Evolutionary conservation across 208 protist species (phyloP).

Genomic region (Borovskyia barvae): DNA sequence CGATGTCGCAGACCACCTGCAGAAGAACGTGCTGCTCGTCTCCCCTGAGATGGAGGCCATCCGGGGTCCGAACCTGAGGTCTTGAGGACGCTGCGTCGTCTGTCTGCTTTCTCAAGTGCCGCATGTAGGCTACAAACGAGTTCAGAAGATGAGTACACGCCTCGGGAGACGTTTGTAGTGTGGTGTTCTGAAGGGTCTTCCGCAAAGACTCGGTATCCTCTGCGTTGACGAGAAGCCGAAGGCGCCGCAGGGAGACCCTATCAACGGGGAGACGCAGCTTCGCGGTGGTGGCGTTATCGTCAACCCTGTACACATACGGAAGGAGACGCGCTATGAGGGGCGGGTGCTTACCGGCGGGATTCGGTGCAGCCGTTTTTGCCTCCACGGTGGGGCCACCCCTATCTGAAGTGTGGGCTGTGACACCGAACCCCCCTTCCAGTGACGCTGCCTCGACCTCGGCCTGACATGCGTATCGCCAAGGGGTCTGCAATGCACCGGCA

Average conservation of each 20-base stretch:
- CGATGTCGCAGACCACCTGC: constrained; percentile 21
- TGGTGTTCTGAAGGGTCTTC: neutral
- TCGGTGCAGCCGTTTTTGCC: neutral
- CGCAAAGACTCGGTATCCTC: neutral
- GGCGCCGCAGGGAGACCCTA: neutral
- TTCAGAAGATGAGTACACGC: constrained; percentile 14
- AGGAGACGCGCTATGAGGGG: constrained; percentile 5
- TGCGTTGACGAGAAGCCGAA: constrained; percentile 3
- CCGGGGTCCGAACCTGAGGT: constrained; percentile 3
- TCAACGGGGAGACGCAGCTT: constrained; percentile 7
- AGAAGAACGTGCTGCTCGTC: constrained; percentile 28
- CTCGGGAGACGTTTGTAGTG: neutral
- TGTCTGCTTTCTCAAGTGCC: constrained; percentile 10
- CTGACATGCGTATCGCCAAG: too few species aligned
- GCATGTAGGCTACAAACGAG: constrained; percentile 23
- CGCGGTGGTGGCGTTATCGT: neutral
- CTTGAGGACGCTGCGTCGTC: neutral
- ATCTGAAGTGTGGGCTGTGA: too few species aligned
- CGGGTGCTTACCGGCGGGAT: neutral
- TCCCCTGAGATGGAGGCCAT: neutral
- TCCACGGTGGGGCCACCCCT: neutral
- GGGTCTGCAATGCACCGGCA: too few species aligned
- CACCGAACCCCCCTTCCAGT: too few species aligned
- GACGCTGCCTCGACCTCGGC: too few species aligned
- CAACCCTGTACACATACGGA: constrained; percentile 11